Conservation (phyloP, 495 filamentous ascomycete species). For the Penicillium turbatum region DNA sequence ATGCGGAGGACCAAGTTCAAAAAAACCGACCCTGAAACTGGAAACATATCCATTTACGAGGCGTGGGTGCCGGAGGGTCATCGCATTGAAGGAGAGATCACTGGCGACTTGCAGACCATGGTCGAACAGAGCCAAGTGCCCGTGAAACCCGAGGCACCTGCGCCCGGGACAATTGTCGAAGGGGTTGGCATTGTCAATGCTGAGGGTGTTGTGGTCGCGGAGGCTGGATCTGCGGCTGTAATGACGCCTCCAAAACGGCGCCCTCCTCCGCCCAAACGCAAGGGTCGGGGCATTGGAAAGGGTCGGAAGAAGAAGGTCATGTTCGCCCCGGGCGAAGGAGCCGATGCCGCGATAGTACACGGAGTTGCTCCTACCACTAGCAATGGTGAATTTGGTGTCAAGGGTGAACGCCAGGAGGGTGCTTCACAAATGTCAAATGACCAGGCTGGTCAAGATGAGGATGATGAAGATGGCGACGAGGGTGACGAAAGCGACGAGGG, state of each 20-base stretch:
- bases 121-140: conserved; percentile 29
- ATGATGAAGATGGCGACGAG: conserved; percentile 40
- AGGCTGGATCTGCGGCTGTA: conserved; percentile 41
- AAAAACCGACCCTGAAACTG: conserved; percentile 64
- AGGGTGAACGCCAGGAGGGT: conserved; percentile 34
- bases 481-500: conserved; percentile 55
- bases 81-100: conserved; percentile 73
- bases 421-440: conserved; percentile 32
- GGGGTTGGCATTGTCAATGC: conserved; percentile 58
- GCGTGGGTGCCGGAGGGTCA: conserved; percentile 78
- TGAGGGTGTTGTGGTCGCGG: conserved; percentile 57
- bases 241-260: conserved; percentile 51
- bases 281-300: conserved; percentile 63
- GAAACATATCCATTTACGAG: conserved; percentile 76
- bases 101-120: conserved; percentile 46
- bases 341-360: conserved; percentile 35
- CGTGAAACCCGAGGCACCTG: conserved; percentile 45
- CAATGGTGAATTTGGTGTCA: conserved; percentile 14
- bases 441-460: conserved; percentile 42
- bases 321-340: conserved; percentile 45
- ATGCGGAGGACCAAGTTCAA: conserved; percentile 76
- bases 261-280: conserved; percentile 72
- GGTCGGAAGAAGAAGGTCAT: conserved; percentile 64
- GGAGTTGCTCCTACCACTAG: conserved; percentile 26
- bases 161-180: conserved; percentile 57